Percentiles rank a stretch among this genome's conserved stretches.
Evolutionary conservation across 805 yeast species (phyloP).

Genomic region (Candida insectalens): DNA sequence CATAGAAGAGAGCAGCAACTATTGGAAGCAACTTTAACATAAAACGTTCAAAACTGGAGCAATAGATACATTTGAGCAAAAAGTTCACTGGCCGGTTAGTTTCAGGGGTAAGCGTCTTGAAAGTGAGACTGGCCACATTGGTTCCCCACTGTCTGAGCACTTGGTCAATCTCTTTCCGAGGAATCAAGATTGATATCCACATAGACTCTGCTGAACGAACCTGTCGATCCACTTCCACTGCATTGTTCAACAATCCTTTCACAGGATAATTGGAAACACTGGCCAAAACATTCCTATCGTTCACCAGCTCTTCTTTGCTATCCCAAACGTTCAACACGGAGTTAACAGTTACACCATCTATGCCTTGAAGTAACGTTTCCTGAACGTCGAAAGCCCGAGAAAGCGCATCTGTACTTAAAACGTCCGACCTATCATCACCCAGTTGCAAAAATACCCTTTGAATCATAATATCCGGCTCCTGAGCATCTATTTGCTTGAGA

Average conservation of each 20-base stretch:
- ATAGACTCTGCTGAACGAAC: conserved; percentile 24
- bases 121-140: not conserved
- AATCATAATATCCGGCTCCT: not conserved
- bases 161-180: conserved; percentile 1
- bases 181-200: conserved; percentile 26
- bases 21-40: conserved; percentile 10
- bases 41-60: conserved; percentile 1
- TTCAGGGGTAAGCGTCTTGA: not conserved
- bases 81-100: not conserved
- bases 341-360: no score
- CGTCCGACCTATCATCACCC: not conserved
- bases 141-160: not conserved
- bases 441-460: not conserved
- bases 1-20: conserved; percentile 12
- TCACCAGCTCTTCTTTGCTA: no score
- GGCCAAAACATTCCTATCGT: not conserved
- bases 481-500: no score
- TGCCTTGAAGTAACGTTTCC: no score
- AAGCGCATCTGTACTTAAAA: no score
- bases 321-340: no score
- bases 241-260: not conserved
- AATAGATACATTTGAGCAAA: not conserved
- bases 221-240: not conserved
- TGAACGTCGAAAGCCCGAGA: no score
- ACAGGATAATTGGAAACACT: not conserved